Conservation (phyloP, 2,329 filamentous ascomycete species). For the Thelonectria olida region DNA sequence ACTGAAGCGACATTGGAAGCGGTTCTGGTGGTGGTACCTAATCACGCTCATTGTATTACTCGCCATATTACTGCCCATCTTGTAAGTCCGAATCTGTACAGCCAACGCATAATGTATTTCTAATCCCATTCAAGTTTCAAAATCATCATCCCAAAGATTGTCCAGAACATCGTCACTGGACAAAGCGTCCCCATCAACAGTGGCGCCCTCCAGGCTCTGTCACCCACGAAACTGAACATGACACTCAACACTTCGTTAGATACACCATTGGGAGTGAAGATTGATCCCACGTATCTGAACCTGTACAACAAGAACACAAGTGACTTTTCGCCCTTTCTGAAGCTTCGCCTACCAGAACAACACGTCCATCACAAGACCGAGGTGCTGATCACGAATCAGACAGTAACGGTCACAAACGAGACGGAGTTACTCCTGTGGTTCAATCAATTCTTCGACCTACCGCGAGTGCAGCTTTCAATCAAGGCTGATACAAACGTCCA, state of each 20-base stretch:
- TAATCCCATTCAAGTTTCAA: constrained; percentile 51
- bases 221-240: constrained; percentile 46
- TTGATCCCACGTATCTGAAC: constrained; percentile 50
- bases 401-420: constrained; percentile 48
- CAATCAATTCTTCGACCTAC: constrained; percentile 49
- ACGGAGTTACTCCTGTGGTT: constrained; percentile 52
- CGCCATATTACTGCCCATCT: constrained; percentile 54
- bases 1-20: constrained; percentile 50
- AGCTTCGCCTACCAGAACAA: constrained; percentile 41
- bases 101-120: no score
- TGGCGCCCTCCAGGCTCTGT: constrained; percentile 47
- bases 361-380: constrained; percentile 48
- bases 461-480: constrained; percentile 48
- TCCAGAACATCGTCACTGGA: constrained; percentile 53
- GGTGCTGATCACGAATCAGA: constrained; percentile 46
- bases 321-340: constrained; percentile 32
- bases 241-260: constrained; percentile 49
- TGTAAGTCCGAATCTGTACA: constrained; percentile 47
- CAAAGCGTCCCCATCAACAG: constrained; percentile 51
- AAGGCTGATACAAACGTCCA: constrained; percentile 48
- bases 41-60: constrained; percentile 52
- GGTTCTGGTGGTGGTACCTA: constrained; percentile 56
- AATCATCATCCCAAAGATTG: constrained; percentile 56
- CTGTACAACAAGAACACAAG: constrained; percentile 52
- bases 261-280: constrained; percentile 48